Evolutionary conservation across 2,329 filamentous ascomycete genomes (phyloP), one percentile per base, ranked within the genome.

Genomic region (Torrubiella hemipterigena): DNA sequence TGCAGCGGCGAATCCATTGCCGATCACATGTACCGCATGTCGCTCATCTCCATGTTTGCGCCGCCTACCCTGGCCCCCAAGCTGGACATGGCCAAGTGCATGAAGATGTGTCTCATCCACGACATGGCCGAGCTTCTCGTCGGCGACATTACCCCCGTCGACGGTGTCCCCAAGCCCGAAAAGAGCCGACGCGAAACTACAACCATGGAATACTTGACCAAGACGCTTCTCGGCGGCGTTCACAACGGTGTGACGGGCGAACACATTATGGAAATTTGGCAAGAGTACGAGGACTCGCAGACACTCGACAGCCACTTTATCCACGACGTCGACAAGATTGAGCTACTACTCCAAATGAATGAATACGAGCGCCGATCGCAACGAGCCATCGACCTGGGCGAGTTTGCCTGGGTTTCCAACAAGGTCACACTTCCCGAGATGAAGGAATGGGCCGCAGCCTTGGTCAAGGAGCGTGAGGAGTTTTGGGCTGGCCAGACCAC

Each of bases 21-120:
- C 32, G 91, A 98, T 61, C 91, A 98, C 68, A 98, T 98, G 91
- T 98, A 96, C 61, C 86, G 91, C 59, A 98, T 98, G 91, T 85
- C 87, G 30, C 73, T 98, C 44, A 85, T 98, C 55, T 86, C 84
- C 41, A 83, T 98, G 77, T 73, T 95, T 42, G 86, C 85, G 3
- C 89, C 91, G 2, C 68, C 82, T 0, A 60, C 79, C 2, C 72
- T 95, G 9, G 67, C 76, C 3, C 59, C 73, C 1, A 71, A 70
- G 23, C 66, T 96, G 48, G 81, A 96, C 51, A 68, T 94, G 23
- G 59, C 70, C 17, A 79, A 77, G 44, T 98, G 91, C 65, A 89
- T 85, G 46, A 84, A 84, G 59, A 95, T 98, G 87, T 89, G 86
- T 17, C 69, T 98, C 20, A 66, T 98, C 27, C 91, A 98, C 63